Conservation (phyloP, 495 filamentous ascomycete species). For the Trichoderma reesei region DNA sequence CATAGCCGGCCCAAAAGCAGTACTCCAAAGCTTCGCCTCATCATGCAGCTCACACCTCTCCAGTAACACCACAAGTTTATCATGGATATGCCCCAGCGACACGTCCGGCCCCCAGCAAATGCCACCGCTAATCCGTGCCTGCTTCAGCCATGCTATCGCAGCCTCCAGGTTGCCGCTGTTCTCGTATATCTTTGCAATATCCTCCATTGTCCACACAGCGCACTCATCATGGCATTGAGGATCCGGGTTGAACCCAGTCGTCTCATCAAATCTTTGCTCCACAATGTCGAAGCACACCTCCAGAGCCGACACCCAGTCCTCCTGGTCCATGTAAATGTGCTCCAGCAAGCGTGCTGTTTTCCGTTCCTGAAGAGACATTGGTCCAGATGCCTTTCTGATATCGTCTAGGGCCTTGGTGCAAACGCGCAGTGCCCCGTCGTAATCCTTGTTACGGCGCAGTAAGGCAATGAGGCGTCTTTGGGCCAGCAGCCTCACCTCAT, state of each 20-base stretch:
- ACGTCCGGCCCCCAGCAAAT: background rate
- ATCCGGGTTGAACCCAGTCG: background rate
- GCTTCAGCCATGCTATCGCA: background rate
- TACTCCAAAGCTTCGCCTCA: background rate
- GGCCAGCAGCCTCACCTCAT: too few relatives aligned
- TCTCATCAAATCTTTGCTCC: too few relatives aligned
- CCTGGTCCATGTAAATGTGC: too few relatives aligned
- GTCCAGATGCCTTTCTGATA: too few relatives aligned
- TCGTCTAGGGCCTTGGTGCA: too few relatives aligned
- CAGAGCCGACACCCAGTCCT: too few relatives aligned
- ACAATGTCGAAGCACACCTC: too few relatives aligned
- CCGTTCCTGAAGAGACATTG: too few relatives aligned
- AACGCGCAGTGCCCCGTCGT: too few relatives aligned
- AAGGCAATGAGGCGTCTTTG: too few relatives aligned
- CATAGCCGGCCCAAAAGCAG: background rate
- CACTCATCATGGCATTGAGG: background rate
- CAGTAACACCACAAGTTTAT: background rate
- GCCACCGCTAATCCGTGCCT: background rate
- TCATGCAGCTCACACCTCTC: background rate
- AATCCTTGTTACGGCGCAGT: too few relatives aligned
- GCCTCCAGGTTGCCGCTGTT: background rate
- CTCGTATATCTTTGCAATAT: background rate
- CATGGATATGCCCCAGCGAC: background rate
- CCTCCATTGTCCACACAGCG: background rate
- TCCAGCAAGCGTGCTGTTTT: too few relatives aligned